A percentile compares a stretch with the other conserved stretches of the same genome.
These are phyloP conservation scores for Vanrija sp. DNA, from an alignment of 1,284 basidiomycete species.

Conservation along the genomic window DNA sequence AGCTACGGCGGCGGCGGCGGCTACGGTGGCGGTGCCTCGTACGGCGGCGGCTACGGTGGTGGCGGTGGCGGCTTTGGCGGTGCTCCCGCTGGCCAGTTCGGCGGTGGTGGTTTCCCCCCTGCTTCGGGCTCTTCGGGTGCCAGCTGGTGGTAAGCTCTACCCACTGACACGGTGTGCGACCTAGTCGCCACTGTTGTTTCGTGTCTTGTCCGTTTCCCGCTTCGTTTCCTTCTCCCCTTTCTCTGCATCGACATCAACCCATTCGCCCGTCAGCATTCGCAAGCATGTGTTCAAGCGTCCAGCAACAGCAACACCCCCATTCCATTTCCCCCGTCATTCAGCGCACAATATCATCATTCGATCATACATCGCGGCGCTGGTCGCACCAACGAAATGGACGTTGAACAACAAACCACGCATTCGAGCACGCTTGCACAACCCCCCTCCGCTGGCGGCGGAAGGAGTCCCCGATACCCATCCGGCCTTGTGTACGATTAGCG, in stretches of 20 bases:
- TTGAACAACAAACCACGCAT: slow-evolving; percentile 10
- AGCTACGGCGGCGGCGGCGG: slow-evolving; percentile 59
- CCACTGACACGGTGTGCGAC: not conserved
- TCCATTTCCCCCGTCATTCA: slow-evolving; percentile 12
- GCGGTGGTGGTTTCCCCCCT: slow-evolving; percentile 41
- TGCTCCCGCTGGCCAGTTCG: slow-evolving; percentile 46
- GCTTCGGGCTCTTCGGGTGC: slow-evolving; percentile 46
- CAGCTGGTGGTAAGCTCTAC: slow-evolving; percentile 44
- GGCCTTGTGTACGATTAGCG: slow-evolving; percentile 15
- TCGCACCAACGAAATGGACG: slow-evolving; percentile 21
- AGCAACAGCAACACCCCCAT: not conserved
- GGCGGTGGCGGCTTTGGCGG: slow-evolving; percentile 59
- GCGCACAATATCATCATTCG: slow-evolving; percentile 13
- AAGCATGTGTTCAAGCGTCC: slow-evolving; percentile 18
- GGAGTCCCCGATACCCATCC: slow-evolving; percentile 11
- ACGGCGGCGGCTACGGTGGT: slow-evolving; percentile 56
- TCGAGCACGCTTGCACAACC: slow-evolving; percentile 14
- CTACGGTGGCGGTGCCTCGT: slow-evolving; percentile 53
- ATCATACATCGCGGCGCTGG: slow-evolving; percentile 16
- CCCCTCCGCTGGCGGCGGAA: slow-evolving; percentile 11
- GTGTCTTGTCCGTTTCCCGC: not conserved
- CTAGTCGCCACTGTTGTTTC: not conserved
- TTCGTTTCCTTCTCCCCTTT: slow-evolving; percentile 2
- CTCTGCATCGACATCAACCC: slow-evolving; percentile 1
- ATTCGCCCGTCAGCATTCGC: slow-evolving; percentile 17